Conservation (phyloP, 768 basidiomycete species). For the Sporobolomyces pararoseus region DNA sequence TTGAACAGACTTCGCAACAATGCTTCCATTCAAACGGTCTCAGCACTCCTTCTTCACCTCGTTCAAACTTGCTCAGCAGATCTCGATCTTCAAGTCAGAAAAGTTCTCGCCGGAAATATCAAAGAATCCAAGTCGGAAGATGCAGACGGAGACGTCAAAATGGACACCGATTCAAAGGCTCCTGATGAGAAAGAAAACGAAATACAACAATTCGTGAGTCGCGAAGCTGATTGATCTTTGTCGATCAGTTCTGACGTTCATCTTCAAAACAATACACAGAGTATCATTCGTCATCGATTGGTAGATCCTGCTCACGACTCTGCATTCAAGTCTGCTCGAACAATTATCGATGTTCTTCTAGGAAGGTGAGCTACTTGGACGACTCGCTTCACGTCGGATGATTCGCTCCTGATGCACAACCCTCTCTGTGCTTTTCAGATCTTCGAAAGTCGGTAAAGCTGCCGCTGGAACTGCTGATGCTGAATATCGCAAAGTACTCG, state of each 20-base stretch:
- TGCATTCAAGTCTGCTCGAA: constrained; percentile 76
- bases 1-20: constrained; percentile 87
- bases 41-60: constrained; percentile 88
- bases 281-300: not conserved
- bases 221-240: too few species aligned
- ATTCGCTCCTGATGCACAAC: too few species aligned
- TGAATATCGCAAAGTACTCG: constrained; percentile 88
- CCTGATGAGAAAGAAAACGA: constrained; percentile 9
- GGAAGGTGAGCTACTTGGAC: constrained; percentile 55
- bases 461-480: constrained; percentile 90
- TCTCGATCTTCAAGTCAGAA: constrained; percentile 54
- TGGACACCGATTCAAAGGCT: constrained; percentile 19
- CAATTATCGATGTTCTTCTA: constrained; percentile 72
- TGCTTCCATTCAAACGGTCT: constrained; percentile 84
- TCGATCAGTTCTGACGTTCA: not conserved
- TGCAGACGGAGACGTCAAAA: constrained; percentile 6
- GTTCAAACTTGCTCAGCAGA: constrained; percentile 91
- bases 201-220: not conserved
- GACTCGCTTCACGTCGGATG: too few species aligned
- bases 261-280: not conserved
- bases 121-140: constrained; percentile 51
- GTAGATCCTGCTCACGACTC: constrained; percentile 65
- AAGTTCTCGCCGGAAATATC: constrained; percentile 20
- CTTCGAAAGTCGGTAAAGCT: constrained; percentile 69
- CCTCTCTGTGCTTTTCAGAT: too few species aligned